Evolutionary conservation across 345 rosid genomes (phyloP).

Genomic region (Stellera chamaejasme): DNA sequence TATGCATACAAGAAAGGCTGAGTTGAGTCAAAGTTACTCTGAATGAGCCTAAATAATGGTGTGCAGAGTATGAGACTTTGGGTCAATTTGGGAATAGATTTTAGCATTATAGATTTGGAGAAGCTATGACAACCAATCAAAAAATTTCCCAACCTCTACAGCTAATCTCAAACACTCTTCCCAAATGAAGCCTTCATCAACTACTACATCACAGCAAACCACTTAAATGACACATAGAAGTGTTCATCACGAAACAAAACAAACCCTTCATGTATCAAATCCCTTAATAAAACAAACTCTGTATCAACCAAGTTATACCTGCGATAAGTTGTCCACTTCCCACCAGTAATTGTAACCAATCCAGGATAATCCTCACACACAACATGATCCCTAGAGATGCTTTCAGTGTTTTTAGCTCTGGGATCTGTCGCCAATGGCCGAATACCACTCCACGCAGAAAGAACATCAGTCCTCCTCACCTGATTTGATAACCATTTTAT

Average conservation of each 20-base stretch:
- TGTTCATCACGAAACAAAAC: background rate
- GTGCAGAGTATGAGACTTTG: too few species aligned
- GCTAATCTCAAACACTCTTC: too few species aligned
- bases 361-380: conserved; percentile 85
- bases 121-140: too few species aligned
- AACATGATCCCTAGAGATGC: conserved; percentile 96
- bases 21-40: too few species aligned
- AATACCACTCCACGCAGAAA: conserved; percentile 99
- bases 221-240: background rate
- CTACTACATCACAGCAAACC: too few species aligned
- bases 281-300: background rate
- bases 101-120: too few species aligned
- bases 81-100: too few species aligned
- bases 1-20: too few species aligned
- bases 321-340: conserved; percentile 97
- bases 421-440: conserved; percentile 94
- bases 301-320: conserved; percentile 40
- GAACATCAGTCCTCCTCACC: conserved; percentile 94
- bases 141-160: too few species aligned
- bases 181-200: too few species aligned
- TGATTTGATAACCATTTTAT: conserved; percentile 17
- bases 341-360: conserved; percentile 94
- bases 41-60: too few species aligned
- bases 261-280: background rate
- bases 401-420: conserved; percentile 84